A percentile compares a stretch with the other conserved stretches of the same genome.
Conservation (phyloP, 495 filamentous ascomycete species). For the Neurospora sp. region DNA sequence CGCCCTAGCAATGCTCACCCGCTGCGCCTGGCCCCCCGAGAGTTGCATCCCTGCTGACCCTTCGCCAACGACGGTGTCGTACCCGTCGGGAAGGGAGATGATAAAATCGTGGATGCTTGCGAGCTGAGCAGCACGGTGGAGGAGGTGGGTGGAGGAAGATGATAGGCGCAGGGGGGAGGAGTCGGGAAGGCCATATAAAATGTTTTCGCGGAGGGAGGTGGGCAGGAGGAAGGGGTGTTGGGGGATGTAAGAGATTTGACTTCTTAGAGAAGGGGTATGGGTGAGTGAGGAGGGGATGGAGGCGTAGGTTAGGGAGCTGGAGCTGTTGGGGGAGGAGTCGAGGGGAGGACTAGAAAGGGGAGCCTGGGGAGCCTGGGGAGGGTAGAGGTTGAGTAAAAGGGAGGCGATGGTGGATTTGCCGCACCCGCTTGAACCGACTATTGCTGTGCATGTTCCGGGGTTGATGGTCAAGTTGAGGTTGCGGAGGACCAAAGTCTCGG, state of each 20-base stretch:
- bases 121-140: constrained; percentile 50
- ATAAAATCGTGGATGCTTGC: constrained; percentile 80
- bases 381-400: constrained; percentile 48
- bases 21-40: constrained; percentile 78
- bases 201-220: constrained; percentile 62
- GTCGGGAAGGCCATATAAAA: constrained; percentile 60
- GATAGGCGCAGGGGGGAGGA: constrained; percentile 25
- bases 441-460: constrained; percentile 52
- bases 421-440: constrained; percentile 75
- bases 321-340: no score
- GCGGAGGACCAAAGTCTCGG: constrained; percentile 43
- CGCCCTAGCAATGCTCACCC: constrained; percentile 73
- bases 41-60: constrained; percentile 56
- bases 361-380: no score
- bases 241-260: constrained; percentile 69
- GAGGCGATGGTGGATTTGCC: constrained; percentile 84
- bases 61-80: constrained; percentile 67
- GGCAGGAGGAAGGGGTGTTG: constrained; percentile 75
- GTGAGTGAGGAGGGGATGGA: constrained; percentile 44
- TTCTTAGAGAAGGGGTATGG: constrained; percentile 45
- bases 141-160: constrained; percentile 11
- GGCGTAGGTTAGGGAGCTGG: constrained; percentile 53
- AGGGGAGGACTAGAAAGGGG: no score
- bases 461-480: constrained; percentile 51
- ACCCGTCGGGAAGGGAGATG: constrained; percentile 57